phyloP scores from a whole-genome alignment of 257 asterid species.

The Nicotiana obtusifolia region DNA sequence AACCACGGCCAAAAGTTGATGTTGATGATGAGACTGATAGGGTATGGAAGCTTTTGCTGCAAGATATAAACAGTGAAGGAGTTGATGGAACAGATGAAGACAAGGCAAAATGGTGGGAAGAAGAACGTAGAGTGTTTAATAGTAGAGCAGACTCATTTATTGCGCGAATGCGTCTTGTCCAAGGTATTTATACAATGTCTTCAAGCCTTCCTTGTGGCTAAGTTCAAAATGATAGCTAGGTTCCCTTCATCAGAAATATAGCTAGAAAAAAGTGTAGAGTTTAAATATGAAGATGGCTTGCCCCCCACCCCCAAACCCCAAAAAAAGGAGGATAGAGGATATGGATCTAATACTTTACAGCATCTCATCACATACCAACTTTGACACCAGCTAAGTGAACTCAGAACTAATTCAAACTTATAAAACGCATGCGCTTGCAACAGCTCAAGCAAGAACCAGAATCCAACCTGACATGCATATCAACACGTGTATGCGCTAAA shows the following conservation, averaged over 20 bases:
- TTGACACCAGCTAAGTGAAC: neutral
- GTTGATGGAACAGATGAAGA: slow-evolving; percentile 44
- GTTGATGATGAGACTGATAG: slow-evolving; percentile 47
- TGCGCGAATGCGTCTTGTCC: slow-evolving; percentile 57
- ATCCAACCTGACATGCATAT: neutral
- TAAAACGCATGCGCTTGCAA: neutral
- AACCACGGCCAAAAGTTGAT: slow-evolving; percentile 58
- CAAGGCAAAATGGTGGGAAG: slow-evolving; percentile 50
- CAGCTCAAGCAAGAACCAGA: neutral
- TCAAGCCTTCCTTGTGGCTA: slow-evolving; percentile 7
- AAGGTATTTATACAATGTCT: slow-evolving; percentile 25
- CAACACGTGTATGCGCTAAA: neutral
- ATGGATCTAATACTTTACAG: neutral
- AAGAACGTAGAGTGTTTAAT: slow-evolving; percentile 41
- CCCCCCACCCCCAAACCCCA: too few relatives aligned
- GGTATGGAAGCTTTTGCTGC: slow-evolving; percentile 51
- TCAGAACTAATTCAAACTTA: neutral
- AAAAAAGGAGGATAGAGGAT: neutral
- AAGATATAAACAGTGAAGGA: slow-evolving; percentile 48
- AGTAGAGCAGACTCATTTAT: slow-evolving; percentile 52
- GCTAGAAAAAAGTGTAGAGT: neutral
- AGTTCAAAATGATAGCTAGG: neutral
- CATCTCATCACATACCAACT: neutral
- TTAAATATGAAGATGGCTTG: neutral
- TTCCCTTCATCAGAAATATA: neutral